These are phyloP conservation scores for Arthroderma uncinatum DNA, from an alignment of 2,329 filamentous ascomycete species.

Conservation along the genomic window DNA sequence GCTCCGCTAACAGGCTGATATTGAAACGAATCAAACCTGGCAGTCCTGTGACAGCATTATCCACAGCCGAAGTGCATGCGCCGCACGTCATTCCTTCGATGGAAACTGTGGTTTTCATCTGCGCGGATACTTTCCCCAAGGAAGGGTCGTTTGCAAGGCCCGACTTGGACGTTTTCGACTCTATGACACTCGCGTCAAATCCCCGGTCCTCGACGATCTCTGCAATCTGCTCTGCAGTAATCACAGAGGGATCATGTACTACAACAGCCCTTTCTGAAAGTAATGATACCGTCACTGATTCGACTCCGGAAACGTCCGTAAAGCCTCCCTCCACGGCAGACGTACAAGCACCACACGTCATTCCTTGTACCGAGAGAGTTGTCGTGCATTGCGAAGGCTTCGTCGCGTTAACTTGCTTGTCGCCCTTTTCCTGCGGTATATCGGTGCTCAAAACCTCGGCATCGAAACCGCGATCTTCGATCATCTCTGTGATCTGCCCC, in stretches of 20 bases:
- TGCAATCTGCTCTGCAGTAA: constrained; percentile 39
- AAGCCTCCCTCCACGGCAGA: constrained; percentile 75
- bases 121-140: constrained; percentile 26
- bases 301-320: constrained; percentile 60
- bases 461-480: constrained; percentile 87
- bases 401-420: constrained; percentile 23
- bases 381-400: constrained; percentile 47
- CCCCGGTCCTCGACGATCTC: constrained; percentile 43
- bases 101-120: constrained; percentile 66
- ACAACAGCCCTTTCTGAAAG: constrained; percentile 77
- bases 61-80: constrained; percentile 85
- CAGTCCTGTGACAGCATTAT: constrained; percentile 65
- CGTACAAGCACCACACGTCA: constrained; percentile 86
- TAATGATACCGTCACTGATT: constrained; percentile 68
- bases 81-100: constrained; percentile 98
- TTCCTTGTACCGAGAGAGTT: constrained; percentile 68
- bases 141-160: constrained; percentile 18
- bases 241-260: constrained; percentile 55
- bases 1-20: constrained; percentile 85
- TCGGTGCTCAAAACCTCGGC: constrained; percentile 79
- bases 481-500: constrained; percentile 68
- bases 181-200: constrained; percentile 40
- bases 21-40: constrained; percentile 81
- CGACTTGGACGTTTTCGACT: constrained; percentile 54
- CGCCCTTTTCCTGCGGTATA: constrained; percentile 46